Percentiles rank a stretch among this genome's conserved stretches.
phyloP scores from a whole-genome alignment of 1,139 yeast genomes.

The Candida frijolesensis region DNA sequence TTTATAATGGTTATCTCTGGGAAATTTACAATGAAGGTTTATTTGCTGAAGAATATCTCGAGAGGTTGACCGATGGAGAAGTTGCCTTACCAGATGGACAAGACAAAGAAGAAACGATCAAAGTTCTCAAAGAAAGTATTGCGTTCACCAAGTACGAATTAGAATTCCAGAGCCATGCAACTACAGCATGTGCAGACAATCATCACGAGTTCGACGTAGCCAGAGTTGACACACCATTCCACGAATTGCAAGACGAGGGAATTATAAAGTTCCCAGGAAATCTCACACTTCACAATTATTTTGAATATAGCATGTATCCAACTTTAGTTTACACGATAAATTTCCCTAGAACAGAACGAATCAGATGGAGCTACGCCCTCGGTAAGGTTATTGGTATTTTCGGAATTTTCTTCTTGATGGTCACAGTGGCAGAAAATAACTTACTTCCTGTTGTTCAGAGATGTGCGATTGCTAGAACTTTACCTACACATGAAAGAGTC shows the following conservation, averaged over 20 bases:
- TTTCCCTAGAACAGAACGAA: constrained; percentile 71
- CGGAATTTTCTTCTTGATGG: constrained; percentile 85
- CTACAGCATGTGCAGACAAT: constrained; percentile 14
- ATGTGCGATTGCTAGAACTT: constrained; percentile 54
- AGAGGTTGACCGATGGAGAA: constrained; percentile 21
- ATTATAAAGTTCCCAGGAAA: constrained; percentile 64
- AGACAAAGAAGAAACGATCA: constrained; percentile 27
- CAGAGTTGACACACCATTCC: constrained; percentile 19
- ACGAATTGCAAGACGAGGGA: constrained; percentile 22
- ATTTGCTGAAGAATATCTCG: constrained; percentile 41
- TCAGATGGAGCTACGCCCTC: constrained; percentile 72
- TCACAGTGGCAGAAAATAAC: constrained; percentile 74
- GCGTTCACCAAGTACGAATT: constrained; percentile 68
- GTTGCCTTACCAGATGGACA: constrained; percentile 22
- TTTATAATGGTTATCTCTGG: constrained; percentile 89
- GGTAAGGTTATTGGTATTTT: constrained; percentile 77
- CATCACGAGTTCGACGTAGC: constrained; percentile 17
- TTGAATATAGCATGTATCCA: constrained; percentile 87
- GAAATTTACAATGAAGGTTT: constrained; percentile 56
- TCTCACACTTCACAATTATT: constrained; percentile 66
- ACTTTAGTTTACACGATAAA: constrained; percentile 79
- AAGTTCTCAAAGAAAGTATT: constrained; percentile 47
- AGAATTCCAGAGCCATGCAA: constrained; percentile 44
- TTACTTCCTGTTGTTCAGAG: constrained; percentile 75
- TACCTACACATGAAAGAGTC: constrained; percentile 49